A percentile compares a stretch with the other conserved stretches of the same genome.
These are phyloP conservation scores for Pelagophyceae sp. DNA, from an alignment of 352 stramenopile species.

Conservation along the genomic window DNA sequence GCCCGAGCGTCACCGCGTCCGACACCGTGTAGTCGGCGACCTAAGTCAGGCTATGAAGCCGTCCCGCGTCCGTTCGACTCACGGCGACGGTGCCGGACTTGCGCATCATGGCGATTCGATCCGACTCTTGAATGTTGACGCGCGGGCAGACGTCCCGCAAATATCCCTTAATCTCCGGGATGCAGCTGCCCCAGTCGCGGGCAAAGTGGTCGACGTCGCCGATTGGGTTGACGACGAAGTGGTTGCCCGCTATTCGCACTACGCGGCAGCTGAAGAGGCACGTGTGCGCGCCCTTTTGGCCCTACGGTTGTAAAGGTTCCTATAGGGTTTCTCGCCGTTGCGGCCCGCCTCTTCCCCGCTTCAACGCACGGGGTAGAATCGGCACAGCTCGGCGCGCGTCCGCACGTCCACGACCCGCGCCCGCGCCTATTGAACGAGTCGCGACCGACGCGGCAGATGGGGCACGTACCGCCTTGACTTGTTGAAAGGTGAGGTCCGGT, in stretches of 20 bases:
- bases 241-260: background rate
- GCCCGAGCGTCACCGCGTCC: slow-evolving; percentile 27
- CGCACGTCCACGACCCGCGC: slow-evolving; percentile 24
- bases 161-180: slow-evolving; percentile 36
- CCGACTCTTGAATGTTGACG: slow-evolving; percentile 30
- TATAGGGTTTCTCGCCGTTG: no score
- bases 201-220: slow-evolving; percentile 29
- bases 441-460: no score
- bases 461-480: no score
- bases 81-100: slow-evolving; percentile 32
- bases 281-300: slow-evolving; percentile 24
- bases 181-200: slow-evolving; percentile 33
- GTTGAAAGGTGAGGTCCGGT: slow-evolving; percentile 24
- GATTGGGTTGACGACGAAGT: slow-evolving; percentile 25
- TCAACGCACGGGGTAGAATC: slow-evolving; percentile 24
- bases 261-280: slow-evolving; percentile 34
- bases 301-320: no score
- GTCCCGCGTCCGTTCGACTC: no score
- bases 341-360: no score
- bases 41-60: no score
- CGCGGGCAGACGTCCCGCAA: slow-evolving; percentile 30
- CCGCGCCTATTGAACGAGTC: no score
- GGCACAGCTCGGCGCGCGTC: slow-evolving; percentile 8
- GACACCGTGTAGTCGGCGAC: slow-evolving; percentile 17
- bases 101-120: slow-evolving; percentile 38